phyloP scores from a whole-genome alignment of 208 protist genomes.

The Crithidia mellificae region DNA sequence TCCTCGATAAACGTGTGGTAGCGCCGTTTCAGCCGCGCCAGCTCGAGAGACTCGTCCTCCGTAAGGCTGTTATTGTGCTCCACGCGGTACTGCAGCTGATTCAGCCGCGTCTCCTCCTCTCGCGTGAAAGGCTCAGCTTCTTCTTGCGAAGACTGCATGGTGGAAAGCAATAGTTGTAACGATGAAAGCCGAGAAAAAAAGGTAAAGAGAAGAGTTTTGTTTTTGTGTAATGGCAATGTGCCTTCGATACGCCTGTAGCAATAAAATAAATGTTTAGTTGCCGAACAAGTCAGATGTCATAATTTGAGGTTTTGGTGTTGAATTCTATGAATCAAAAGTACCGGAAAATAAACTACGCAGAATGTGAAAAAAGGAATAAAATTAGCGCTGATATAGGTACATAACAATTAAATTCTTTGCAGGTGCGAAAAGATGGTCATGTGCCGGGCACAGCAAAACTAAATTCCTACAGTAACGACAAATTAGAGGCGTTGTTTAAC shows the following conservation, averaged over 20 bases:
- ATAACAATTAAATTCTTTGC: no score
- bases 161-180: no score
- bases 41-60: conserved; percentile 41
- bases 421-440: no score
- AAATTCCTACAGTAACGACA: no score
- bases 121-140: conserved; percentile 38
- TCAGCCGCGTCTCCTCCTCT: conserved; percentile 54
- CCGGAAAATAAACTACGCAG: no score
- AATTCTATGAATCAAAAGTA: no score
- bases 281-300: background rate
- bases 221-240: no score
- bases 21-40: conserved; percentile 44
- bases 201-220: no score
- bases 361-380: no score
- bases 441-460: no score
- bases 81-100: conserved; percentile 30
- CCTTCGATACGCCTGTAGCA: background rate
- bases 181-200: background rate
- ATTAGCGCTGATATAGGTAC: no score
- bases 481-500: no score
- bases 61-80: conserved; percentile 33
- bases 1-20: conserved; percentile 62
- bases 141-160: conserved; percentile 14
- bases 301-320: background rate
- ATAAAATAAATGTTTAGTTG: background rate